These are phyloP conservation scores for Chlorella variabilis DNA, from an alignment of 163 green algal species.

Conservation along the genomic window DNA sequence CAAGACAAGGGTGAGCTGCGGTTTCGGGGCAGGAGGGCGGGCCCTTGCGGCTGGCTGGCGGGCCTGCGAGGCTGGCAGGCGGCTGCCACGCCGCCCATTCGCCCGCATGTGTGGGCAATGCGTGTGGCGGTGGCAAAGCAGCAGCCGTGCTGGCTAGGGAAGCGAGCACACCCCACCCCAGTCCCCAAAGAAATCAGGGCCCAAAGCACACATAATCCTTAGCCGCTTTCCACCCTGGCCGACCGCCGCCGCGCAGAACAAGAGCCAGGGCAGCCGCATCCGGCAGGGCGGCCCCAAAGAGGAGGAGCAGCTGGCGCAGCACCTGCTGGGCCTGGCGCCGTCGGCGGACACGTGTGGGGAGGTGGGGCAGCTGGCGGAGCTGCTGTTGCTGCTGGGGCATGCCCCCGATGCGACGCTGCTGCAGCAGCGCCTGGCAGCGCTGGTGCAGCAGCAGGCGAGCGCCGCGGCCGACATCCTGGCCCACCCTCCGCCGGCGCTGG, in stretches of 20 bases:
- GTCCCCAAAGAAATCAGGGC: too few relatives aligned
- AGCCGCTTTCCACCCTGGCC: too few relatives aligned
- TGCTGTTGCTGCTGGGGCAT: slow-evolving; percentile 69
- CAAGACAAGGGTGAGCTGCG: neutral
- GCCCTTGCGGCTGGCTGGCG: too few relatives aligned
- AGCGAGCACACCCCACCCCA: too few relatives aligned
- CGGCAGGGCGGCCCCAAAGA: slow-evolving; percentile 68
- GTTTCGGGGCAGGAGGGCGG: too few relatives aligned
- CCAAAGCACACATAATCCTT: too few relatives aligned
- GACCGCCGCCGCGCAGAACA: too few relatives aligned
- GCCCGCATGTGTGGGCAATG: too few relatives aligned
- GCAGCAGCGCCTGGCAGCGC: slow-evolving; percentile 53
- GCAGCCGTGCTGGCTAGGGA: too few relatives aligned
- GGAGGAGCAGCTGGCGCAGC: slow-evolving; percentile 63
- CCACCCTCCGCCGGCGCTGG: slow-evolving; percentile 53
- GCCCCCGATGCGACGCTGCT: slow-evolving; percentile 52
- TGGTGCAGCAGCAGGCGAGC: slow-evolving; percentile 40
- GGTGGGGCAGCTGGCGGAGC: slow-evolving; percentile 62
- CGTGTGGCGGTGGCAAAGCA: too few relatives aligned
- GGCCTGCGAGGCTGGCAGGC: too few relatives aligned
- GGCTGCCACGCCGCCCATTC: too few relatives aligned
- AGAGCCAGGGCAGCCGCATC: slow-evolving; percentile 53
- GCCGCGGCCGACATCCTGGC: slow-evolving; percentile 51
- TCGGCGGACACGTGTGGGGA: slow-evolving; percentile 26
- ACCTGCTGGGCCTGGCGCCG: slow-evolving; percentile 60